Evolutionary conservation across 164 flowering plant genomes (phyloP), one percentile per base, ranked within the genome.

Genomic region (Liriodendron chinense): DNA sequence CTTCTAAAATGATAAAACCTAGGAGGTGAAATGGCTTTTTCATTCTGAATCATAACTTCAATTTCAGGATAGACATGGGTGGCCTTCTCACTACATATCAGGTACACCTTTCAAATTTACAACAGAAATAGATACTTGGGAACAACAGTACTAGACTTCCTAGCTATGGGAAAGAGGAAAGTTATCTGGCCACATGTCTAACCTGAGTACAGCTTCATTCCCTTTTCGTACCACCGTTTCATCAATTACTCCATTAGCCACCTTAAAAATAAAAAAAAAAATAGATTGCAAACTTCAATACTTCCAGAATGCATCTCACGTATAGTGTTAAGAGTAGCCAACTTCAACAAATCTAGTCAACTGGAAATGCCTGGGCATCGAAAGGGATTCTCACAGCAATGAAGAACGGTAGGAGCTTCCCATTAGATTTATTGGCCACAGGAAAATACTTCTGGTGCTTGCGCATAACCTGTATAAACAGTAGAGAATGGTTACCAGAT

Each of bases 201-300:
- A 93, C 98, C 98, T 92, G 68, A 95, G 92, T 18, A 95, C 99
- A 81, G 99, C 98, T 83, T 95, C 99, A 89, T 95, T 95, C 78
- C 99, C 99, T 86, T 85, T 90, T 72, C 89, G 85, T 21, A 95
- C 99, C 0, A 90, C 89, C 18, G 2, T 71, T 80, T 87, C 91
- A 85, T 91, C 80, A 64, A 93, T 87, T 75, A 87, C 83, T 75
- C 99, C 99, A 87, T 95, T 95, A 57, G 98, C 98, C 69, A 95
- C 98, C 98, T 95, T 80, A 66, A 72, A 28, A 48, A 48, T 43
- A 53, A 53, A 16, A 53, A 53, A 34, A 16, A 9, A 53, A 13
- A 12, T 0, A 53, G 59, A 74, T 63, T 68, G 61, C 62, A 25
- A 26, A 47, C 53, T 69, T 69, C 56, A 67, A 28, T 68, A 25